Evolutionary conservation across 257 asterid species (phyloP).

Genomic region (Solanum virginianum): DNA sequence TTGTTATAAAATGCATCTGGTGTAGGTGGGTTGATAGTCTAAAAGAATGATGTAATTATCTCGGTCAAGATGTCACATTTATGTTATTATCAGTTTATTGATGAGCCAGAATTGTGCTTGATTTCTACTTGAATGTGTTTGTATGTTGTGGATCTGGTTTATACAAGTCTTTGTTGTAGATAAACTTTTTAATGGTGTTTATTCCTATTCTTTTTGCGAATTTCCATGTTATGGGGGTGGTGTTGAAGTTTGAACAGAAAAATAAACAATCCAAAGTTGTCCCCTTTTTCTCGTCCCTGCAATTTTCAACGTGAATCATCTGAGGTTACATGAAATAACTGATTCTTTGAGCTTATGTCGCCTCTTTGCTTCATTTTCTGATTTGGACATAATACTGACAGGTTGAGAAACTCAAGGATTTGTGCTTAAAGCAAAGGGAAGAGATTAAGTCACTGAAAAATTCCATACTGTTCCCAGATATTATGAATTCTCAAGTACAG

Average conservation of each 20-base stretch:
- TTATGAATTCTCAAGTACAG: conserved; percentile 46
- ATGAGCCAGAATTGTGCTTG: not conserved
- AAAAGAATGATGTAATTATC: not conserved
- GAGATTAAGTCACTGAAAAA: conserved; percentile 81
- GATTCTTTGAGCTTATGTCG: not conserved
- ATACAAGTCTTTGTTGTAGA: not conserved
- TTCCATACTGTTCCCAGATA: conserved; percentile 77
- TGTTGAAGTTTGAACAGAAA: not conserved
- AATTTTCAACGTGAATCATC: not conserved
- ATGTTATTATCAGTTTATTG: not conserved
- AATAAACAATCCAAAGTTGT: not conserved
- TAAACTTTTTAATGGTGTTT: not conserved
- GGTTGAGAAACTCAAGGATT: conserved; percentile 93
- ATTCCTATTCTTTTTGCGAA: not conserved
- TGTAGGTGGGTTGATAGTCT: not conserved
- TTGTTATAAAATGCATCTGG: not conserved
- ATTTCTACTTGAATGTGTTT: not conserved
- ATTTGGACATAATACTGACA: conserved; percentile 2
- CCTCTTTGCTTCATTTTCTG: not conserved
- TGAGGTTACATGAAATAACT: not conserved
- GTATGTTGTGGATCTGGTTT: not conserved
- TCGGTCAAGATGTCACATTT: not conserved
- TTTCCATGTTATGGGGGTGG: not conserved
- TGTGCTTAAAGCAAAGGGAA: conserved; percentile 95
- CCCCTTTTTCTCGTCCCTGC: not conserved